Evolutionary conservation across 768 basidiomycete genomes (phyloP).

Genomic region (Tricholoma hemisulphureum): DNA sequence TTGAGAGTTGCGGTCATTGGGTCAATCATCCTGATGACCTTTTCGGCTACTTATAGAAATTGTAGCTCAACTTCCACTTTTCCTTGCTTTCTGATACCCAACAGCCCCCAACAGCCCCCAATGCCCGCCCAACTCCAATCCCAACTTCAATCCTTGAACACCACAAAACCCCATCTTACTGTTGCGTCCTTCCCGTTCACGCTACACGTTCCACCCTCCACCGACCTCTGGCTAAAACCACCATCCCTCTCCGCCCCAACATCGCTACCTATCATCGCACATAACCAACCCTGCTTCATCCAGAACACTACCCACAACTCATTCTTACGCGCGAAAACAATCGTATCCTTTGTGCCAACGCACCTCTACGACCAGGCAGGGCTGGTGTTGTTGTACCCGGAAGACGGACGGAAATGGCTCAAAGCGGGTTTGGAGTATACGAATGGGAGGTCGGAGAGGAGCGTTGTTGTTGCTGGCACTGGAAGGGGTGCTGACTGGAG

Average conservation of each 20-base stretch:
- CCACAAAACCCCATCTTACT: neutral
- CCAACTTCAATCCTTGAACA: neutral
- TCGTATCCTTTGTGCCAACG: neutral
- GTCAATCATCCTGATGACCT: too few species aligned
- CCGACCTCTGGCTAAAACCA: neutral
- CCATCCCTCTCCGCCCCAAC: neutral
- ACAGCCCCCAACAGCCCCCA: too few species aligned
- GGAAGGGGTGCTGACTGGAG: neutral
- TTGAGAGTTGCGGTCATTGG: too few species aligned
- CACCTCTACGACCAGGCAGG: neutral
- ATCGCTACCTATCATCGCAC: neutral
- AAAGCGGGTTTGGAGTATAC: neutral
- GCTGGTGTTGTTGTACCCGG: neutral
- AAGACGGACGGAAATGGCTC: neutral
- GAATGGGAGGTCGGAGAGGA: neutral
- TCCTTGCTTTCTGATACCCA: too few species aligned
- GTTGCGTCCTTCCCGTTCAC: neutral
- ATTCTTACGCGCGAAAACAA: neutral
- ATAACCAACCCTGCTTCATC: neutral
- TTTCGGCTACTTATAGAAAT: too few species aligned
- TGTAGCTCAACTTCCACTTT: too few species aligned
- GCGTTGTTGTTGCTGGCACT: neutral
- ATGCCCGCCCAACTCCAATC: too few species aligned
- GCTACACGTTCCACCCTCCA: neutral
- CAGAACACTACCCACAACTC: neutral